phyloP scores from a whole-genome alignment of 331 rosid species.

The Prunus yedoensis region DNA sequence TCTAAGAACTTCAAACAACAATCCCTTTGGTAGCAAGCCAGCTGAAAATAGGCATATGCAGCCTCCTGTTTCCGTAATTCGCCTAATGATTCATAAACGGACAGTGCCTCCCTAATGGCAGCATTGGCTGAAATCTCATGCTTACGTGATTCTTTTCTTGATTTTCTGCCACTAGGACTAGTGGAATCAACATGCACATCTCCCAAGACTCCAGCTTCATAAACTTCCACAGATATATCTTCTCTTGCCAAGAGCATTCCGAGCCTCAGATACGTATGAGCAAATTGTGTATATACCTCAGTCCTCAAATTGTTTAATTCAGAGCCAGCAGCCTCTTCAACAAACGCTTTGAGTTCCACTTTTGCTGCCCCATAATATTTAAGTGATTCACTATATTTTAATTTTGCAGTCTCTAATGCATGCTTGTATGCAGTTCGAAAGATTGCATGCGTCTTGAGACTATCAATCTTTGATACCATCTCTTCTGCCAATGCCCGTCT shows the following conservation, averaged over 20 bases:
- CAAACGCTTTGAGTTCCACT: conserved; percentile 54
- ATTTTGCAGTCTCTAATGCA: conserved; percentile 74
- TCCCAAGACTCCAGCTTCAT: conserved; percentile 54
- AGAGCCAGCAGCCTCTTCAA: conserved; percentile 39
- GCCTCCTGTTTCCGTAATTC: conserved; percentile 90
- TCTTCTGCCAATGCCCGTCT: conserved; percentile 90
- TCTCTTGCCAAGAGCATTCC: conserved; percentile 94
- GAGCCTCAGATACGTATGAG: conserved; percentile 86
- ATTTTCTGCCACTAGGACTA: conserved; percentile 41
- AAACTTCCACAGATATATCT: conserved; percentile 68
- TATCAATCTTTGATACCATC: conserved; percentile 65
- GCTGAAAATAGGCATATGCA: conserved; percentile 88
- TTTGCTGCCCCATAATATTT: conserved; percentile 87
- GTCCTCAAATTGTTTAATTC: conserved; percentile 55
- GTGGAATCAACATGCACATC: conserved; percentile 33
- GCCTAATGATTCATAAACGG: conserved; percentile 80
- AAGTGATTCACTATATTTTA: conserved; percentile 80
- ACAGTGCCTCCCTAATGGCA: conserved; percentile 87
- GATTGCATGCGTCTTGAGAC: conserved; percentile 49
- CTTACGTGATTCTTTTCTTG: conserved; percentile 56
- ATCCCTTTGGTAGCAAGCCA: conserved; percentile 85
- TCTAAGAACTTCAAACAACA: conserved; percentile 80
- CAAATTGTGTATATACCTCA: conserved; percentile 84
- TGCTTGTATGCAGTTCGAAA: conserved; percentile 60
- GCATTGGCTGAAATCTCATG: conserved; percentile 91